Base-by-base conservation (phyloP, 2,329 filamentous ascomycete genomes). In the Davidsoniella neocaledoniae region DNA sequence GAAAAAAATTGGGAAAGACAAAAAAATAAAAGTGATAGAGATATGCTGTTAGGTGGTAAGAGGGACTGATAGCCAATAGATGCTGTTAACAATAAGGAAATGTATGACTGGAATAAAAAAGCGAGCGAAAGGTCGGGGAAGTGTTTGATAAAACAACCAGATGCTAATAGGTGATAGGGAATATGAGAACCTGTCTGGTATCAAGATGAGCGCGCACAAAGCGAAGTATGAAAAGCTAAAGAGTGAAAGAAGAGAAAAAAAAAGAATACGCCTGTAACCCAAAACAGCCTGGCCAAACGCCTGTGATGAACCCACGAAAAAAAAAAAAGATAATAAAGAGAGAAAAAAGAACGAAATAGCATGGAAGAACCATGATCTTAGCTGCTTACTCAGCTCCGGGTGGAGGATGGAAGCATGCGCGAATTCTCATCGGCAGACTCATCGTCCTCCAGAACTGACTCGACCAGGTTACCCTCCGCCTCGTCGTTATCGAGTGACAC, bases 401-500 rank as follows among this genome's bases (percentile, higher is more conserved):
- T 37, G 10, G 45, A 43, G 44, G 44, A 39, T 21, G 45, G 21
- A 42, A 52, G 43, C 52, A 54, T 52, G 63, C 56, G 45, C 62
- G 63, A 25, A 62, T 57, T 41, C 55, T 54, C n/a, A 59, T 59
- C 42, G 62, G 58, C 43, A 46, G 48, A 53, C 68, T 66, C 48
- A 82, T 64, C 77, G 80, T 83, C 54, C 68, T 48, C 50, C 42
- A 52, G 70, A 52, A 71, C 71, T 56, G 68, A 68, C 66, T 78
- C 45, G 12, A 17, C 79, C 43, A 65, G 61, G 21, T 66, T 61
- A 16, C 72, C 67, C 51, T 74, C 69, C 46, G 73, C 70, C 36
- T 78, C 74, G 49, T 86, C 63, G 52, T 86, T 67, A 37, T 78
- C 74, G 49, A 86, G 63, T 53, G 85, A 67, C 59, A 79, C 80